Conservation (phyloP, 352 stramenopile genomes). For the Globisporangium cystogenes region DNA sequence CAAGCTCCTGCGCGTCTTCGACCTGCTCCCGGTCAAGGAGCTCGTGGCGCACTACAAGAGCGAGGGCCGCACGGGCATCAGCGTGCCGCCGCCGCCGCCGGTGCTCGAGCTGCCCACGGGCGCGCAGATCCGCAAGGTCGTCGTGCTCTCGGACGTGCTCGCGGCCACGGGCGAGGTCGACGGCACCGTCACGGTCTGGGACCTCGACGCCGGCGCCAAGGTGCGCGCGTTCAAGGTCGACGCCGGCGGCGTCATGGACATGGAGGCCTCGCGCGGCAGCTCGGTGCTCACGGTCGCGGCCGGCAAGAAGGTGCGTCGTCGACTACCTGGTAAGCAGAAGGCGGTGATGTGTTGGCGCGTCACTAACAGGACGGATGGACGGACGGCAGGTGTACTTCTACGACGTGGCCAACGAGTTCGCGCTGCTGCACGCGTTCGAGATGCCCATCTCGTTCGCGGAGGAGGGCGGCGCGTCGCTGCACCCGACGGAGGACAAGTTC, state of each 20-base stretch:
- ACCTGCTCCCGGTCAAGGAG: conserved; percentile 61
- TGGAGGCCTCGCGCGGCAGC: conserved; percentile 66
- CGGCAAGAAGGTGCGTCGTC: conserved; percentile 83
- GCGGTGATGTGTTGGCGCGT: too few relatives aligned
- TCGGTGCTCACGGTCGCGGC: conserved; percentile 87
- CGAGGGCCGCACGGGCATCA: conserved; percentile 57
- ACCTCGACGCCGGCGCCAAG: conserved; percentile 44
- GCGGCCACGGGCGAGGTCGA: conserved; percentile 73
- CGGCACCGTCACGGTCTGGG: conserved; percentile 65
- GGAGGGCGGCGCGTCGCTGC: conserved; percentile 87
- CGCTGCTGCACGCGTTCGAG: conserved; percentile 59
- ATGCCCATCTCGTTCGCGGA: conserved; percentile 91
- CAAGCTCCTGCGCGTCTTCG: conserved; percentile 92
- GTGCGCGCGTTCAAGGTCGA: conserved; percentile 55
- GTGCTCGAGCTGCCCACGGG: conserved; percentile 47
- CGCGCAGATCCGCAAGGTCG: conserved; percentile 79
- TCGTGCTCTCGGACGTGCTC: conserved; percentile 42
- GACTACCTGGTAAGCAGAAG: too few relatives aligned
- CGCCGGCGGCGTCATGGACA: conserved; percentile 77
- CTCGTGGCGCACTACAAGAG: conserved; percentile 49
- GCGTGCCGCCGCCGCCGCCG: conserved; percentile 39
- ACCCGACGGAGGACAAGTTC: conserved; percentile 80
- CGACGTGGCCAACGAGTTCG: conserved; percentile 65
- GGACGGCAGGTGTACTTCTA: conserved; percentile 97
- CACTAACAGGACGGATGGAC: too few relatives aligned